These are phyloP conservation scores for Chamaecrista fasciculata DNA, from an alignment of 306 rosid genomes.

Conservation along the genomic window DNA sequence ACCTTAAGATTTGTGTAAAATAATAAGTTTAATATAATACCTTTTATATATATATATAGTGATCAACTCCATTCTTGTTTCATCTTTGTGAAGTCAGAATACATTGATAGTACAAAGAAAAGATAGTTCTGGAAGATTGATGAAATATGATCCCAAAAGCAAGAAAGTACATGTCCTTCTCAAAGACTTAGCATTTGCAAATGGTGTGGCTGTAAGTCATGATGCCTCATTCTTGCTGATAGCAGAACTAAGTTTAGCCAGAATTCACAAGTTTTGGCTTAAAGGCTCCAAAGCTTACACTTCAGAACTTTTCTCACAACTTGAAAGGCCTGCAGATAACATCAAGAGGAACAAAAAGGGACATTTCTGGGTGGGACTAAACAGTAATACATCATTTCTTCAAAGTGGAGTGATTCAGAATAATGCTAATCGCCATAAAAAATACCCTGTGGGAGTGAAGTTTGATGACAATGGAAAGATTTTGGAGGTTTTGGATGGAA, in stretches of 20 bases:
- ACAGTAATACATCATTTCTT: neutral
- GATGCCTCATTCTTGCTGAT: constrained; percentile 47
- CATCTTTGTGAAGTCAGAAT: too few species aligned
- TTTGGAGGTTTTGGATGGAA: constrained; percentile 40
- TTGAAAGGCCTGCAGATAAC: constrained; percentile 52
- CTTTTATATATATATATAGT: too few species aligned
- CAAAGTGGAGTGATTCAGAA: too few species aligned
- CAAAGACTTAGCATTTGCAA: too few species aligned
- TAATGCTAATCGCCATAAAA: too few species aligned
- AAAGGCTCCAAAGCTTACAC: constrained; percentile 26
- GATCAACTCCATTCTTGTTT: too few species aligned
- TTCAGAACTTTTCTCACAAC: constrained; percentile 28
- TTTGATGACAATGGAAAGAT: constrained; percentile 32
- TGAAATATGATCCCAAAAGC: constrained; percentile 25
- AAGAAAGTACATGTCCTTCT: too few species aligned
- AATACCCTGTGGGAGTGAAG: constrained; percentile 45
- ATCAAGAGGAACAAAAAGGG: constrained; percentile 43
- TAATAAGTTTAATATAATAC: too few species aligned
- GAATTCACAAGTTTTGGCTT: constrained; percentile 40
- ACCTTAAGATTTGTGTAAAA: too few species aligned
- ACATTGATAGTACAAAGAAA: neutral
- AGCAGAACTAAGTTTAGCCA: constrained; percentile 32
- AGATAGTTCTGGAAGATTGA: neutral
- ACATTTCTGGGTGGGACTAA: constrained; percentile 54
- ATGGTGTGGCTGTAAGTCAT: too few species aligned